Conservation (phyloP, 345 rosid species). For the Populus alba region DNA sequence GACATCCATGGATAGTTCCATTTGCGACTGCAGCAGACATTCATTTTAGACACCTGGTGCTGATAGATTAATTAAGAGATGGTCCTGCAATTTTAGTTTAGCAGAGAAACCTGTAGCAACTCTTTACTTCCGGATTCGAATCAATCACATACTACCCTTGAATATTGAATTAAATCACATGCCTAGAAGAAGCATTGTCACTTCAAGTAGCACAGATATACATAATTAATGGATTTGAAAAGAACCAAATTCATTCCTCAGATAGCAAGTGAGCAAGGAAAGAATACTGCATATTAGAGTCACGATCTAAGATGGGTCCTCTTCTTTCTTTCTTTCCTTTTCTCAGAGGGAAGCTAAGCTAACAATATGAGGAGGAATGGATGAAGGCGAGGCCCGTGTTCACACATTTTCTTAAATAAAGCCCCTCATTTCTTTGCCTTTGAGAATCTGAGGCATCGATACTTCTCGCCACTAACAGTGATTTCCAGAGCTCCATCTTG, state of each 20-base stretch:
- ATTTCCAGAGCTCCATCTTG: constrained; percentile 97
- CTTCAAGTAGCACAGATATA: constrained; percentile 38
- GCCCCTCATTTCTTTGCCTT: constrained; percentile 81
- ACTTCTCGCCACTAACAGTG: constrained; percentile 94
- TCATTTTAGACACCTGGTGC: too few relatives aligned
- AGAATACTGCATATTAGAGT: not conserved
- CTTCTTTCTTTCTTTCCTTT: not conserved
- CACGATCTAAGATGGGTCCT: not conserved
- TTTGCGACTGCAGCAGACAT: too few relatives aligned
- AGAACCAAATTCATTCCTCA: not conserved
- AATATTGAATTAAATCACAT: not conserved
- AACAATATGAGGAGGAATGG: not conserved
- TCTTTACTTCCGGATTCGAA: not conserved
- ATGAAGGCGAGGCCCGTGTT: not conserved
- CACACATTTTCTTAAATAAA: not conserved
- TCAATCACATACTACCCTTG: not conserved
- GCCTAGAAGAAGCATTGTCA: too few relatives aligned
- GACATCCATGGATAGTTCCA: too few relatives aligned
- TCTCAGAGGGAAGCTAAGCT: not conserved
- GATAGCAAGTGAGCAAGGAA: not conserved
- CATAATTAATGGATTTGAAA: constrained; percentile 15
- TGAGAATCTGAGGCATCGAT: constrained; percentile 82
- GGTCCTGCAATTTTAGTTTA: too few relatives aligned
- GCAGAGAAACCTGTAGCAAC: not conserved
- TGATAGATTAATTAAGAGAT: too few relatives aligned